Percentiles rank a stretch among this genome's conserved stretches.
phyloP scores from a whole-genome alignment of 2,329 filamentous ascomycete species.

The Ophiostoma sp. region DNA sequence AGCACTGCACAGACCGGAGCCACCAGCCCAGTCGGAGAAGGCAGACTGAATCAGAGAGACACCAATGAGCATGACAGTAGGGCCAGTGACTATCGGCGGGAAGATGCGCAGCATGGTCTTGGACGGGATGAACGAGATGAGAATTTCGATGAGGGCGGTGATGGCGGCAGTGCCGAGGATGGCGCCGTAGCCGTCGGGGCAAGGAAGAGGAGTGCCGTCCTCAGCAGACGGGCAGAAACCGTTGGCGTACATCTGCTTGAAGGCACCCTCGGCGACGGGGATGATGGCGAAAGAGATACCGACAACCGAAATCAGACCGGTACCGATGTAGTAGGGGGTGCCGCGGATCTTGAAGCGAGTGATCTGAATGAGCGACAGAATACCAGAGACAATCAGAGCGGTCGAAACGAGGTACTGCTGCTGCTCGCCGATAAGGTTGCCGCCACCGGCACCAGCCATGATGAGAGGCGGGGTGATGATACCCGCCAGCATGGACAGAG shows the following conservation, averaged over 20 bases:
- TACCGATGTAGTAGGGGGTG: slow-evolving; percentile 73
- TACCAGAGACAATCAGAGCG: slow-evolving; percentile 74
- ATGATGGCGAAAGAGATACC: slow-evolving; percentile 78
- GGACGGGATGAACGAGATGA: slow-evolving; percentile 73
- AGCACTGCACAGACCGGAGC: slow-evolving; percentile 60
- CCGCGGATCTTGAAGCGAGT: slow-evolving; percentile 71
- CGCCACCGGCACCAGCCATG: slow-evolving; percentile 60
- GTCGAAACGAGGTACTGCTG: slow-evolving; percentile 79
- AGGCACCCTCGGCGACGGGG: slow-evolving; percentile 68
- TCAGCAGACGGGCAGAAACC: slow-evolving; percentile 63
- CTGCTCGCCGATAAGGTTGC: slow-evolving; percentile 60
- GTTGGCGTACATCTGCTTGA: slow-evolving; percentile 75
- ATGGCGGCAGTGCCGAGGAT: slow-evolving; percentile 69
- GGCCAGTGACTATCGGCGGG: slow-evolving; percentile 62
- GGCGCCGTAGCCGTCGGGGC: slow-evolving; percentile 74
- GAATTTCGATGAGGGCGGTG: slow-evolving; percentile 68
- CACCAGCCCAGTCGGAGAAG: slow-evolving; percentile 77
- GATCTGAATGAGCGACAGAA: slow-evolving; percentile 75
- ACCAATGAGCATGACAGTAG: slow-evolving; percentile 65
- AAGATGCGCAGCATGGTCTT: slow-evolving; percentile 69
- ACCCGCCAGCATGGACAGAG: slow-evolving; percentile 72
- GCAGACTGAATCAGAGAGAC: slow-evolving; percentile 70
- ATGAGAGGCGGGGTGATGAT: slow-evolving; percentile 79
- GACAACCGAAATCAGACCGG: slow-evolving; percentile 73
- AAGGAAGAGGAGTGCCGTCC: slow-evolving; percentile 67